phyloP scores from a whole-genome alignment of 2,329 filamentous ascomycete genomes.

The Chaetomiaceae sp. region DNA sequence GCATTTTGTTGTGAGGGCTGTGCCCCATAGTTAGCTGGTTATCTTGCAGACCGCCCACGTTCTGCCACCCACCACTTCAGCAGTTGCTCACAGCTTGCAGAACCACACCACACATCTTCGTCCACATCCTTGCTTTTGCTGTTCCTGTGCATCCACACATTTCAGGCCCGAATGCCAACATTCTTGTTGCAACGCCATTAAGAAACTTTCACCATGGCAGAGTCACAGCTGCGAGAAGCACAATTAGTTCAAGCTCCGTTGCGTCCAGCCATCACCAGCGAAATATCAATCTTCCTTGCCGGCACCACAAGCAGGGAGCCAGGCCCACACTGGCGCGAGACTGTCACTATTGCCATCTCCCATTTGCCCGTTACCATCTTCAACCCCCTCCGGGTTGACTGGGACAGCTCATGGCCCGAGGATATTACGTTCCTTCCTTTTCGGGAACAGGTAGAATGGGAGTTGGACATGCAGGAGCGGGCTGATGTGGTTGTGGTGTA shows the following conservation, averaged over 20 bases:
- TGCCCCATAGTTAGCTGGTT: too few species aligned
- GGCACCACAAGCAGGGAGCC: slow-evolving; percentile 48
- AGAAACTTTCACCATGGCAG: not conserved
- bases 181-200: too few species aligned
- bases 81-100: too few species aligned
- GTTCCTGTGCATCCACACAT: too few species aligned
- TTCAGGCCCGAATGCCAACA: too few species aligned
- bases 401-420: slow-evolving; percentile 51
- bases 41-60: too few species aligned
- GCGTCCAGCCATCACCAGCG: slow-evolving; percentile 14
- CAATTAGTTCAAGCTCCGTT: slow-evolving; percentile 18
- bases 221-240: not conserved
- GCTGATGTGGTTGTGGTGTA: slow-evolving; percentile 54
- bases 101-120: too few species aligned
- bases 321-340: slow-evolving; percentile 48
- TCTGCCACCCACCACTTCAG: too few species aligned
- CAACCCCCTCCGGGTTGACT: slow-evolving; percentile 54
- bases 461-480: slow-evolving; percentile 51
- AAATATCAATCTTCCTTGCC: slow-evolving; percentile 50
- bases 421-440: slow-evolving; percentile 45
- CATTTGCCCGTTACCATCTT: slow-evolving; percentile 49
- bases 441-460: slow-evolving; percentile 55
- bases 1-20: too few species aligned
- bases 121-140: too few species aligned
- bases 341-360: slow-evolving; percentile 39